These are phyloP conservation scores for Pseudopyricularia javanii DNA, from an alignment of 2,329 filamentous ascomycete species.

Conservation along the genomic window DNA sequence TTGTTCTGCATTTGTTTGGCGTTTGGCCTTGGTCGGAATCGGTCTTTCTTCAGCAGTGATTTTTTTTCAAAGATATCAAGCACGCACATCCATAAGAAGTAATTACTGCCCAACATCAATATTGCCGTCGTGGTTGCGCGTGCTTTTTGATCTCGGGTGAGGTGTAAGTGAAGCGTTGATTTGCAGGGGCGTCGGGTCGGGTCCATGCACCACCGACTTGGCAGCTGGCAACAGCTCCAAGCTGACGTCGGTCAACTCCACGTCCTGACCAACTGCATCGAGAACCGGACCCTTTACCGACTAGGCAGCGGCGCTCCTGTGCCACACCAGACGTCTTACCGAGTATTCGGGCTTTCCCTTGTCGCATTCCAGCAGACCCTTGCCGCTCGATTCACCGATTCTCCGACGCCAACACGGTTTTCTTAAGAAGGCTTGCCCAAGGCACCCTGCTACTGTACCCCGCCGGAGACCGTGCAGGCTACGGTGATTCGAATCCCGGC, in stretches of 20 bases:
- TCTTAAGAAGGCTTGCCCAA: too few relatives aligned
- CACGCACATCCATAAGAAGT: too few relatives aligned
- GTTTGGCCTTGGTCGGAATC: conserved; percentile 1
- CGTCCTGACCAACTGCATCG: neutral
- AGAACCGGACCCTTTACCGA: neutral
- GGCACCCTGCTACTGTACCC: neutral
- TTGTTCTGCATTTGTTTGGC: conserved; percentile 2
- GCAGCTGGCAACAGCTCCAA: neutral
- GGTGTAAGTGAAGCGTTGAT: neutral
- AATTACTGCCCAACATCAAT: too few relatives aligned
- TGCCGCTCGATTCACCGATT: neutral
- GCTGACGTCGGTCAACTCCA: neutral
- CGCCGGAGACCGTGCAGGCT: neutral
- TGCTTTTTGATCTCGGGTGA: too few relatives aligned
- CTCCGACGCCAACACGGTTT: neutral
- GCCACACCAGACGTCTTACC: neutral
- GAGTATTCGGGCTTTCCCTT: neutral
- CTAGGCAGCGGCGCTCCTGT: neutral
- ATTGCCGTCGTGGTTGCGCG: too few relatives aligned
- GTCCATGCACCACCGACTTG: neutral
- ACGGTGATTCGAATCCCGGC: neutral
- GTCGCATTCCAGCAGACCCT: neutral
- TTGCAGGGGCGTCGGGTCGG: neutral
- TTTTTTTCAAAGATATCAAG: neutral
- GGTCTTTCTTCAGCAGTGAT: neutral